Evolutionary conservation across 2,329 filamentous ascomycete species (phyloP).

Genomic region (Endothia cerciana): DNA sequence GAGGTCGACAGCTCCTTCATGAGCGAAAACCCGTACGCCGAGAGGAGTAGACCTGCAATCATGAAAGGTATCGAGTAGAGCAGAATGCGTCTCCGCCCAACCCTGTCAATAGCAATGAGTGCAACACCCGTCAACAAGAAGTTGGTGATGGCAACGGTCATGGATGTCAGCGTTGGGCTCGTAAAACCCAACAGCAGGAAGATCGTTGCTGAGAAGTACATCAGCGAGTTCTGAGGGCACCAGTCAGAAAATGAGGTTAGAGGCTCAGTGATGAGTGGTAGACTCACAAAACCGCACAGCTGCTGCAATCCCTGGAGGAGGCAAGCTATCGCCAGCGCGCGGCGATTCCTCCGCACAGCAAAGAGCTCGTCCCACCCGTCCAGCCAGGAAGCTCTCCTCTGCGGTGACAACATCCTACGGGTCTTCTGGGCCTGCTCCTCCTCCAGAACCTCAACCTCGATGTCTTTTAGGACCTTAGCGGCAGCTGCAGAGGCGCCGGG

Average conservation of each 20-base stretch:
- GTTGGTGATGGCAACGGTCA: conserved; percentile 80
- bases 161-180: conserved; percentile 77
- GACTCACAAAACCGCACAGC: conserved; percentile 76
- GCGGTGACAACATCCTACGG: conserved; percentile 42
- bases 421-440: conserved; percentile 61
- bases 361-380: conserved; percentile 59
- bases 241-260: conserved; percentile 21
- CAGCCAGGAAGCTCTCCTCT: conserved; percentile 39
- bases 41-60: conserved; percentile 71
- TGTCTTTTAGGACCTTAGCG: conserved; percentile 65
- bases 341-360: conserved; percentile 64
- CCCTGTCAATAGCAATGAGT: conserved; percentile 74
- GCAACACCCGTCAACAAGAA: conserved; percentile 79
- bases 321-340: conserved; percentile 83
- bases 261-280: not conserved
- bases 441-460: conserved; percentile 75
- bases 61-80: conserved; percentile 85
- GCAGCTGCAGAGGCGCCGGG: conserved; percentile 49
- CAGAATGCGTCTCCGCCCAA: conserved; percentile 79
- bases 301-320: conserved; percentile 87
- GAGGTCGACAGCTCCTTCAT: conserved; percentile 53
- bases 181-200: conserved; percentile 78
- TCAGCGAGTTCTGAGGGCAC: conserved; percentile 71
- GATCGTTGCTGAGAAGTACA: conserved; percentile 89
- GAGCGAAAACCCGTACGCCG: conserved; percentile 72